These are phyloP conservation scores for Tolypocladium pustulatum DNA, from an alignment of 2,329 filamentous ascomycete genomes.

Conservation along the genomic window DNA sequence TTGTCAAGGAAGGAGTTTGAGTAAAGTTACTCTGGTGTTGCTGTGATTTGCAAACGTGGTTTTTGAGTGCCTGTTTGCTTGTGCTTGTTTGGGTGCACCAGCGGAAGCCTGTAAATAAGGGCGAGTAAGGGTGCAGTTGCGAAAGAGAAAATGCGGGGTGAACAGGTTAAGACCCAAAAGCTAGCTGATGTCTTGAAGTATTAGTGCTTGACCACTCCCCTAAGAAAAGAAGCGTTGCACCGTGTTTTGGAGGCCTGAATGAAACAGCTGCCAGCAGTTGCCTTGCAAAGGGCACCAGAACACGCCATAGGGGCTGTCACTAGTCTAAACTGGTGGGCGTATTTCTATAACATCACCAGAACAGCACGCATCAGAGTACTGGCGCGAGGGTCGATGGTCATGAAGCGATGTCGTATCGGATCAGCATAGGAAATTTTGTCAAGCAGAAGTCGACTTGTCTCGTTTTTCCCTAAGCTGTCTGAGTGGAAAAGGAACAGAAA, in stretches of 20 bases:
- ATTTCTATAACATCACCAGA: no score
- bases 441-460: background rate
- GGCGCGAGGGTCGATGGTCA: background rate
- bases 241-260: background rate
- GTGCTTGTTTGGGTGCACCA: background rate
- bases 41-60: background rate
- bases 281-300: background rate
- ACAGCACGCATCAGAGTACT: background rate
- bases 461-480: background rate
- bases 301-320: background rate
- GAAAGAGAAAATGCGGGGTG: background rate
- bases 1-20: background rate
- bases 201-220: no score
- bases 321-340: no score
- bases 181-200: no score
- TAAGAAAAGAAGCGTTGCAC: background rate
- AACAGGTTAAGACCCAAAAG: background rate
- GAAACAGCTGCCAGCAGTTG: background rate
- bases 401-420: background rate
- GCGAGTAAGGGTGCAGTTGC: background rate
- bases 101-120: background rate
- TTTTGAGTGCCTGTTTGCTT: no score
- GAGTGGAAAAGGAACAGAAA: background rate
- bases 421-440: no score
- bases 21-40: background rate